Evolutionary conservation across 306 rosid species (phyloP).

Genomic region (Prunus padus): DNA sequence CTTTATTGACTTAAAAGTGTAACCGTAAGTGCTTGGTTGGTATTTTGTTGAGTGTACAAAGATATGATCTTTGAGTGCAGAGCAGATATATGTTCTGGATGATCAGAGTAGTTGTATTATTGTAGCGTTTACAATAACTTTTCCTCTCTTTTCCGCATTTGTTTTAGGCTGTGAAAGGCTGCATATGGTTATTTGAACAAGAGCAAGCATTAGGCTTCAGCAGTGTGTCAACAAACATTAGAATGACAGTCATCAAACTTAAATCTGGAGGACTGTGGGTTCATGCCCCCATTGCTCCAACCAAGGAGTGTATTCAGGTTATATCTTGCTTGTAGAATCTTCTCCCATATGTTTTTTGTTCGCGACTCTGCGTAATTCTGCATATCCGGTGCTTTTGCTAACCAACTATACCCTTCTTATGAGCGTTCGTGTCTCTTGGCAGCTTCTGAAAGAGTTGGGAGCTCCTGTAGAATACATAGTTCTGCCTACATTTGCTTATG

Average conservation of each 20-base stretch:
- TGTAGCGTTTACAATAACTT: constrained; percentile 11
- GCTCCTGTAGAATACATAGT: constrained; percentile 87
- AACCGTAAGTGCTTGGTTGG: neutral
- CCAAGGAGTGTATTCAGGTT: constrained; percentile 97
- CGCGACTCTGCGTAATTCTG: neutral
- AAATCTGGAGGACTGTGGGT: constrained; percentile 96
- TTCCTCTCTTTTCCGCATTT: constrained; percentile 15
- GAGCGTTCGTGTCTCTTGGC: constrained; percentile 25
- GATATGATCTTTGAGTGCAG: neutral
- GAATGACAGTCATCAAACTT: constrained; percentile 96
- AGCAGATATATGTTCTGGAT: neutral
- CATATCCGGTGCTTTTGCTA: neutral
- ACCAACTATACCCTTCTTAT: constrained; percentile 12
- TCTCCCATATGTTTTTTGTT: neutral
- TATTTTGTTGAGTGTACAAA: neutral
- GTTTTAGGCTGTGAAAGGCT: constrained; percentile 75
- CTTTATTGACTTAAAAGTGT: neutral
- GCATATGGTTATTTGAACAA: constrained; percentile 94
- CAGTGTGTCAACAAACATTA: constrained; percentile 94
- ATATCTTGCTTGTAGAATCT: constrained; percentile 14
- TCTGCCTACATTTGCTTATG: constrained; percentile 93
- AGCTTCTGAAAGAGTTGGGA: constrained; percentile 85
- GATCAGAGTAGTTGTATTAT: constrained; percentile 1
- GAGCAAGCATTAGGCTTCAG: constrained; percentile 99
- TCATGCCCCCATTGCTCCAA: constrained; percentile 97